Evolutionary conservation across 2,329 filamentous ascomycete genomes (phyloP).

Genomic region (Beauveria asiatica): DNA sequence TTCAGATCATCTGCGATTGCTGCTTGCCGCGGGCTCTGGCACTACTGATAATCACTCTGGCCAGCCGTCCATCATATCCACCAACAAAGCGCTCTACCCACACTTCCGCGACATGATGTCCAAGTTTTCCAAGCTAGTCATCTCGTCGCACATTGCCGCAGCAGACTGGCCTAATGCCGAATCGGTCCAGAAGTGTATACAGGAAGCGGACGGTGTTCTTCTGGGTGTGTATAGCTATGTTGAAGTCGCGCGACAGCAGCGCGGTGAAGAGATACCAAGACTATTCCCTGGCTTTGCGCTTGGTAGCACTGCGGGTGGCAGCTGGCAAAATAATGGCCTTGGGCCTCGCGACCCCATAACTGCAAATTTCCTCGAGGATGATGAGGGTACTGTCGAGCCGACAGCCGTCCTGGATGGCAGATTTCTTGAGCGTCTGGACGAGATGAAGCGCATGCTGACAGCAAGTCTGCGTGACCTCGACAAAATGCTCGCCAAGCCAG

Average conservation of each 20-base stretch:
- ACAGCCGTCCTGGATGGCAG: slow-evolving; percentile 65
- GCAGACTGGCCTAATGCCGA: slow-evolving; percentile 93
- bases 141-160: slow-evolving; percentile 95
- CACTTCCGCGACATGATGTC: slow-evolving; percentile 99
- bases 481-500: slow-evolving; percentile 66
- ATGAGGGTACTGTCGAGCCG: slow-evolving; percentile 64
- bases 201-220: slow-evolving; percentile 94
- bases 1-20: slow-evolving; percentile 84
- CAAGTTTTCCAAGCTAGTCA: slow-evolving; percentile 96
- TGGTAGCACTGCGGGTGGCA: slow-evolving; percentile 74
- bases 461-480: slow-evolving; percentile 80
- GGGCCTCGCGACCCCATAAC: slow-evolving; percentile 61
- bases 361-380: slow-evolving; percentile 79
- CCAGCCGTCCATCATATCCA: slow-evolving; percentile 97
- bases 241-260: slow-evolving; percentile 85
- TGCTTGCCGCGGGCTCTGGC: slow-evolving; percentile 91
- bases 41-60: slow-evolving; percentile 98
- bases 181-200: slow-evolving; percentile 87
- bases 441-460: slow-evolving; percentile 77
- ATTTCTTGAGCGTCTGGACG: slow-evolving; percentile 74
- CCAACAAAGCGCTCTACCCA: slow-evolving; percentile 92
- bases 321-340: slow-evolving; percentile 70
- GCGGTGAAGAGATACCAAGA: slow-evolving; percentile 88
- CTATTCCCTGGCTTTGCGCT: slow-evolving; percentile 89
- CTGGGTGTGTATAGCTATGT: slow-evolving; percentile 94